Evolutionary conservation across 306 rosid species (phyloP), one percentile per base, ranked within the genome.

Genomic region (Fagus sylvatica): DNA sequence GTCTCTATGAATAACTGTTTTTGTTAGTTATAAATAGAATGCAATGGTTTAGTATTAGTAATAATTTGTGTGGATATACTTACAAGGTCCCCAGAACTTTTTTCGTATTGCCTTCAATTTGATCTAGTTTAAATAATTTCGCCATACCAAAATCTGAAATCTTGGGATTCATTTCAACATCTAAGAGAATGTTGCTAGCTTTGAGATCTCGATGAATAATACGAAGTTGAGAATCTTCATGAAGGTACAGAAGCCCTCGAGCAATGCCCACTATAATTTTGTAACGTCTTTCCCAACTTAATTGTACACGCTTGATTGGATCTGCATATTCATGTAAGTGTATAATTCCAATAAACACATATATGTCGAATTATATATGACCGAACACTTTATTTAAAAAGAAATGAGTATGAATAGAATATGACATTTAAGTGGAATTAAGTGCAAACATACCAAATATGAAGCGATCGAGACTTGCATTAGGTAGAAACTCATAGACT

Each of bases 81-180:
- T 79, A 83, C 81, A 62, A 65, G 1, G 87, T 79, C 12, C 81
- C 87, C 1, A 71, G 72, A 49, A 79, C 39, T 66, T 37, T 71
- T 1, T 3, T 54, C 1, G 76, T 83, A 32, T 42, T 66, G 39
- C 33, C 34, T 22, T 56, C 33, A 56, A 4, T 56, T 56, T 56
- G 62, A 56, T 56, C 34, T 56, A 7, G 41, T 37, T 37, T 3
- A 2, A 2, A 55, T 7, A 55, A 55, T 55, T 32, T 55, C 7
- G 61, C 33, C 3, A 9, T 55, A 37, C 61, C 61, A 55, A 55
- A 55, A 55, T 55, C 61, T 2, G 61, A 55, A 55, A 55, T 55
- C 33, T 55, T 55, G 28, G 61, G 62, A 9, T 56, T 56, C 78
- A 75, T 60, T 0, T 71, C 53, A 0, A 0, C 72, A 48, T 83